Percentiles rank a stretch among this genome's conserved stretches.
Evolutionary conservation across 768 basidiomycete genomes (phyloP).

Genomic region (Gyrodon lividus): DNA sequence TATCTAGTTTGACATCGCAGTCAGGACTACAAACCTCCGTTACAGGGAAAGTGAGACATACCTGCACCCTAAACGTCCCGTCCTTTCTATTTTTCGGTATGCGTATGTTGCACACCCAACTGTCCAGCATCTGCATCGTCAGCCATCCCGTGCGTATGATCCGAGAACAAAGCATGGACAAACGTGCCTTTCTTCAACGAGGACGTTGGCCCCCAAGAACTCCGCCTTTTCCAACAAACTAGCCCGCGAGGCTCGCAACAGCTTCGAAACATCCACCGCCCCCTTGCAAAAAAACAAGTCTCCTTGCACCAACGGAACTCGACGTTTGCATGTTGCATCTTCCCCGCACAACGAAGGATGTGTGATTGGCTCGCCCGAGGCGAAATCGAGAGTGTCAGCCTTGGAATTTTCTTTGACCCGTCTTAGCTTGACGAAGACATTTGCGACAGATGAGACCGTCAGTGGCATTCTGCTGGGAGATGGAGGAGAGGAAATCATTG

Average conservation of each 20-base stretch:
- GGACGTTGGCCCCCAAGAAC: constrained; percentile 52
- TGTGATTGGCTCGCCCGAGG: constrained; percentile 40
- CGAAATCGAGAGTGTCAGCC: constrained; percentile 32
- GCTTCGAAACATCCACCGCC: constrained; percentile 57
- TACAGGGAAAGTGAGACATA: constrained; percentile 30
- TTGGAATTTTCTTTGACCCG: constrained; percentile 31
- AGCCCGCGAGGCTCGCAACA: constrained; percentile 55
- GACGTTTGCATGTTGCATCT: constrained; percentile 24
- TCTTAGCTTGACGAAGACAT: constrained; percentile 53
- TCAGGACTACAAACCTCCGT: neutral
- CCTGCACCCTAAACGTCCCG: constrained; percentile 60
- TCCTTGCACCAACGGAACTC: constrained; percentile 33
- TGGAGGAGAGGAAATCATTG: constrained; percentile 22
- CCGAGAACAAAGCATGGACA: neutral
- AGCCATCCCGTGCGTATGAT: neutral
- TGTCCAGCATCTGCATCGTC: constrained; percentile 23
- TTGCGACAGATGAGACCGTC: constrained; percentile 42
- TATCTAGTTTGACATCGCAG: constrained; percentile 41
- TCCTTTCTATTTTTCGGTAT: constrained; percentile 48
- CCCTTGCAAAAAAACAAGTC: constrained; percentile 58
- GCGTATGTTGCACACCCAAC: constrained; percentile 65
- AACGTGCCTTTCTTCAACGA: constrained; percentile 71
- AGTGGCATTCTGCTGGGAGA: constrained; percentile 23
- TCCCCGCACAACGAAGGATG: constrained; percentile 34
- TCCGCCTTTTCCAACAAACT: constrained; percentile 50